Conservation (phyloP, 371 early-diverging fungal species). For the Circinella umbellata region DNA sequence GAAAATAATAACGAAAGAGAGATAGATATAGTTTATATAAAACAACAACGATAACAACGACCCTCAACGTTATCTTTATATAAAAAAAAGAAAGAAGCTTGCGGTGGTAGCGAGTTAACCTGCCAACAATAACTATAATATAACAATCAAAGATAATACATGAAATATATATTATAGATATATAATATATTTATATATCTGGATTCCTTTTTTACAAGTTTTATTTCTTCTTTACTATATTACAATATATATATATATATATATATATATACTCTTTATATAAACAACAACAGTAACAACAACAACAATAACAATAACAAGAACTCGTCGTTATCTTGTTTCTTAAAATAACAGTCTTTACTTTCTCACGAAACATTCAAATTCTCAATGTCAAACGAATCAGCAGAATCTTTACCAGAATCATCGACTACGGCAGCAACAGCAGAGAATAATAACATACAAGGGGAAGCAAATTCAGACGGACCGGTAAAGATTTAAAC, state of each 20-base stretch:
- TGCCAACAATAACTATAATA: constrained; percentile 14
- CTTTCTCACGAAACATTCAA: not conserved
- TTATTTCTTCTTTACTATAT: too few relatives aligned
- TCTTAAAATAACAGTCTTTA: too few relatives aligned
- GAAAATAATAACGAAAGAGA: too few relatives aligned
- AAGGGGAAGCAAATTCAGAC: not conserved
- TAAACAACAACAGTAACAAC: too few relatives aligned
- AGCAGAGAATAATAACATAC: not conserved
- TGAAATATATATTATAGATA: too few relatives aligned
- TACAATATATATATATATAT: too few relatives aligned
- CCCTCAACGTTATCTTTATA: not conserved
- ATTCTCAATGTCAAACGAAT: constrained; percentile 12
- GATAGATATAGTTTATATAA: not conserved
- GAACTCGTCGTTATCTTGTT: too few relatives aligned
- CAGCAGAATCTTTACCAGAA: constrained; percentile 13
- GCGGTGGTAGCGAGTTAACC: constrained; percentile 33
- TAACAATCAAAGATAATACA: too few relatives aligned
- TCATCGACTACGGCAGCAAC: not conserved
- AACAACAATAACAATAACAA: too few relatives aligned
- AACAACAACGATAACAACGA: constrained; percentile 8
- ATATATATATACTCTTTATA: too few relatives aligned
- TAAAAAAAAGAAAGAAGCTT: not conserved
- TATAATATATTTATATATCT: too few relatives aligned
- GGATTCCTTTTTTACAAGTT: too few relatives aligned
- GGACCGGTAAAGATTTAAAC: not conserved